phyloP scores from a whole-genome alignment of 2,329 filamentous ascomycete genomes.

The Penicillium sp. region DNA sequence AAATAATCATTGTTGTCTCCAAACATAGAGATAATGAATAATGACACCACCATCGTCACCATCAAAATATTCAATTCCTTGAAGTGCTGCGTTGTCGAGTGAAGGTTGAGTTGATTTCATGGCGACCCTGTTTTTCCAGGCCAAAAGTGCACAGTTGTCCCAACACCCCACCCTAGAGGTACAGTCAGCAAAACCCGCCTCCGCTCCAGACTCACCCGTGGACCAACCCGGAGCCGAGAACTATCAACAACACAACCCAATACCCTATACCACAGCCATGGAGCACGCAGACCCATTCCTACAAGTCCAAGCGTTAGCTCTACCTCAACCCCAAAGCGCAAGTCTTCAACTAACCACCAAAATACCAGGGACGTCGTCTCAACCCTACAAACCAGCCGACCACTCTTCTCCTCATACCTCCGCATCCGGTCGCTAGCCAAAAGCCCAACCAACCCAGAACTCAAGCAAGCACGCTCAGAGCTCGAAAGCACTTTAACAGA shows the following conservation, averaged over 20 bases:
- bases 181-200: neutral
- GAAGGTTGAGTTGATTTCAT: neutral
- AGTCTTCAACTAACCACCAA: constrained; percentile 11
- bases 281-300: constrained; percentile 48
- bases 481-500: constrained; percentile 75
- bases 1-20: fast-evolving
- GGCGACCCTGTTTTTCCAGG: neutral
- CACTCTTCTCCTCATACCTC: constrained; percentile 90
- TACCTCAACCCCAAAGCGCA: neutral
- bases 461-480: constrained; percentile 66
- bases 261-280: constrained; percentile 26
- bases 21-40: too few relatives aligned
- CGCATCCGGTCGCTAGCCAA: constrained; percentile 87
- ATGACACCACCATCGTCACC: neutral
- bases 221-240: constrained; percentile 2
- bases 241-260: constrained; percentile 8
- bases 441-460: constrained; percentile 67
- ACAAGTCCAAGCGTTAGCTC: constrained; percentile 48
- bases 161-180: neutral
- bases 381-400: constrained; percentile 75
- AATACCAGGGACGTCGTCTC: constrained; percentile 75
- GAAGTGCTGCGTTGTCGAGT: neutral
- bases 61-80: neutral
- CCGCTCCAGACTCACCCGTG: constrained; percentile 4
- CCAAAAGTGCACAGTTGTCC: neutral